These are phyloP conservation scores for Saitozyma podzolica DNA, from an alignment of 768 basidiomycete genomes.

Conservation along the genomic window DNA sequence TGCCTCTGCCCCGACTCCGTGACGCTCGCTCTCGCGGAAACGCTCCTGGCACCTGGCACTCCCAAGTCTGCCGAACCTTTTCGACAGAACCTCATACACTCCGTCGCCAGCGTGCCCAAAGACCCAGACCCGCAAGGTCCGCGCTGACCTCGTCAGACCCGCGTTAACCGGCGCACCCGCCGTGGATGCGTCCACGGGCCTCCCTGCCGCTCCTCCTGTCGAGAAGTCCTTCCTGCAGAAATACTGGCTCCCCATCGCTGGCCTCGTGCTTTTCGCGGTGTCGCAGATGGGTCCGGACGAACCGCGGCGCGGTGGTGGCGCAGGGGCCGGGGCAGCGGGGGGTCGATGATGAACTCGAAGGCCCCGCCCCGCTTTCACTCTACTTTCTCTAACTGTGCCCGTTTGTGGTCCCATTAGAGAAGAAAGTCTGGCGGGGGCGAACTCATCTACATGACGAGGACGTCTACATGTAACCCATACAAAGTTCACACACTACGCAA, in stretches of 20 bases:
- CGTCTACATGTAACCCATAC: too few species aligned
- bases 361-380: too few species aligned
- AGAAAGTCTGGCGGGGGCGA: too few species aligned
- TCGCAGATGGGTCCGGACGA: conserved; percentile 27
- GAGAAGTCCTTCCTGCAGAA: conserved; percentile 84
- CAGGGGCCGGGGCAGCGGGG: too few species aligned
- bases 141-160: neutral
- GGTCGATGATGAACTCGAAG: too few species aligned
- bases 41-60: conserved; percentile 1
- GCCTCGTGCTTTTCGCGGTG: conserved; percentile 58
- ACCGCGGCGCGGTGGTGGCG: too few species aligned
- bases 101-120: neutral
- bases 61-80: neutral
- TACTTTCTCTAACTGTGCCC: too few species aligned
- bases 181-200: conserved; percentile 30
- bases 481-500: too few species aligned
- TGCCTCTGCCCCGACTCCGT: neutral
- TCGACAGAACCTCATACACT: neutral
- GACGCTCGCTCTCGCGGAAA: neutral
- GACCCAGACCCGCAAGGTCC: neutral
- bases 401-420: too few species aligned
- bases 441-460: too few species aligned
- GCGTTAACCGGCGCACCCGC: conserved; percentile 21
- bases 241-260: conserved; percentile 82
- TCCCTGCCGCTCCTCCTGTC: conserved; percentile 53